phyloP scores from a whole-genome alignment of 805 yeast genomes.

The Ogataea glucozyma region DNA sequence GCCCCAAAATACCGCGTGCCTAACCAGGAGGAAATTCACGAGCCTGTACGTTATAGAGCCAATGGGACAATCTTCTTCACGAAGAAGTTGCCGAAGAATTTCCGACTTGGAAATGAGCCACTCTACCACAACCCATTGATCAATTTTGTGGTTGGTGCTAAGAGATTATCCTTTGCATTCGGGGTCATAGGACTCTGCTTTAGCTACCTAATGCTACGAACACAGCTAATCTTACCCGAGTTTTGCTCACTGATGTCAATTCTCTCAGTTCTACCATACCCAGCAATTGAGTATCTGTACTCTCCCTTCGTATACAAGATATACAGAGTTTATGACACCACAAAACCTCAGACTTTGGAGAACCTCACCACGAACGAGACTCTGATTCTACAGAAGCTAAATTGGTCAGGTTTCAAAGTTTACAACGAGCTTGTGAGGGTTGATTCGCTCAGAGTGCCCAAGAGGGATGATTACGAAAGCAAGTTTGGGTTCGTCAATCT shows the following conservation, averaged over 20 bases:
- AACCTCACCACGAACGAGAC: constrained; percentile 62
- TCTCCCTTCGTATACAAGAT: constrained; percentile 70
- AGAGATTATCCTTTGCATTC: constrained; percentile 61
- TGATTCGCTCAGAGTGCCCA: constrained; percentile 43
- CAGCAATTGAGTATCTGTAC: constrained; percentile 56
- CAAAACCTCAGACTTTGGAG: constrained; percentile 64
- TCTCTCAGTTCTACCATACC: constrained; percentile 53
- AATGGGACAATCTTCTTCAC: constrained; percentile 33
- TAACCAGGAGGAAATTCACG: constrained; percentile 20
- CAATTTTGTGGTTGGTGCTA: constrained; percentile 60
- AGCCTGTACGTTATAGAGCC: constrained; percentile 29
- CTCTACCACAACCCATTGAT: constrained; percentile 65
- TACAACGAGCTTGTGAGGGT: constrained; percentile 62
- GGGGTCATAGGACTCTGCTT: constrained; percentile 61
- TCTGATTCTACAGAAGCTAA: constrained; percentile 65
- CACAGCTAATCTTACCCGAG: constrained; percentile 53
- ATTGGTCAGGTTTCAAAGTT: constrained; percentile 63
- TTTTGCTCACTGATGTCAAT: constrained; percentile 44
- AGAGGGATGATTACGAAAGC: constrained; percentile 31
- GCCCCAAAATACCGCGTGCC: constrained; percentile 31
- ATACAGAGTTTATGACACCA: constrained; percentile 65
- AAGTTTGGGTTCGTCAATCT: constrained; percentile 53
- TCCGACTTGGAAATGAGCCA: constrained; percentile 58
- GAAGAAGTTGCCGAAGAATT: constrained; percentile 47
- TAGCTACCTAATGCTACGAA: constrained; percentile 56